Base-by-base conservation (phyloP, 495 filamentous ascomycete species). In the Podospora sp. region DNA sequence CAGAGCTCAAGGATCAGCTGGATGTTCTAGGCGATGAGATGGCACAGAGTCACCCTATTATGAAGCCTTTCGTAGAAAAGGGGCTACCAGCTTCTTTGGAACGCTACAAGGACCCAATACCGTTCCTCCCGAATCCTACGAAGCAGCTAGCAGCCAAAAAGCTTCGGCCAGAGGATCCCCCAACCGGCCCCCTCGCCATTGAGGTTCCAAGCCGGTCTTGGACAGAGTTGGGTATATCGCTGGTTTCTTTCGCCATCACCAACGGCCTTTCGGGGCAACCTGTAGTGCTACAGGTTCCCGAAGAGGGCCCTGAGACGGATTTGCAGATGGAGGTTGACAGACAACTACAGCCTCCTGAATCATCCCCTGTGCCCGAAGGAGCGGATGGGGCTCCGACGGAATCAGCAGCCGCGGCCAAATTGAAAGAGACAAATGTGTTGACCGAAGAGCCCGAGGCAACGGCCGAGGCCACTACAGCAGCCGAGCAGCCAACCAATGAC, bases 71-170 rank as follows among this genome's bases (percentile, higher is more conserved):
- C 61, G 70, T 81, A 14, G 87, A 89, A 67, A 90, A 85, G 67
- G 83, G 84, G 11, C 77, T 97, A 20, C 82, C 90, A 7, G 80
- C 82, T 27, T 80, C 83, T 35, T 80, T 97, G 21, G 86, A 83
- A 69, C 87, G 84, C 62, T 87, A 89, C 58, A 80, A 91, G 12
- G 92, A 96, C 70, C 90, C 89, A 3, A 91, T 91, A 69, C 87
- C 91, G 2, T 96, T 90, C 72, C 83, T 96, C 0, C 92, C 91
- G 5, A 74, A 87, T 26, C 80, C 84, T 9, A 75, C 84, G 9
- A 69, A 76, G 52, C 71, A 76, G 1, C 68, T 83, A 20, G 68
- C 72, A 18, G 63, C 68, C 1, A 67, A 68, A 69, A 51, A 65
- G 73, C 16, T 50, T 25, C 14, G 64, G 72, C 7, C 67, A 50